These are phyloP conservation scores for Fusarium caatingaense DNA, from an alignment of 2,329 filamentous ascomycete species.

Conservation along the genomic window DNA sequence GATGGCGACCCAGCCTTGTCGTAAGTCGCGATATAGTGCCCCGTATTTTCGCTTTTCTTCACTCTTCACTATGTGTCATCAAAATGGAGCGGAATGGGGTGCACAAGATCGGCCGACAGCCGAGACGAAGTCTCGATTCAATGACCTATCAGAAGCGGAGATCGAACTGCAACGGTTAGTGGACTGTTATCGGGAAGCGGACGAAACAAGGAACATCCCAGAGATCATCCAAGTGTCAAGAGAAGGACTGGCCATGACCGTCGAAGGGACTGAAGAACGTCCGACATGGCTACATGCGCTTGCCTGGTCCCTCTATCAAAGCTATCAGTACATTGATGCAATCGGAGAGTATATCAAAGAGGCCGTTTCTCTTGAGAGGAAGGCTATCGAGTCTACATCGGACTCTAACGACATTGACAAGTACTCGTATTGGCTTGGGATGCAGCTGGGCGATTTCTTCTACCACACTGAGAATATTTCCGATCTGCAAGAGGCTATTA, in stretches of 20 bases:
- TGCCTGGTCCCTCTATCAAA: not conserved
- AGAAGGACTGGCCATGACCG: not conserved
- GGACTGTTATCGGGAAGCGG: not conserved
- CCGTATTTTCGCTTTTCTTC: no score
- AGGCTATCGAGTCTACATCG: not conserved
- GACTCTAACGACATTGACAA: not conserved
- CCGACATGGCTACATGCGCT: not conserved
- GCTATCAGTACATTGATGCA: not conserved
- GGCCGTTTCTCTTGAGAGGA: not conserved
- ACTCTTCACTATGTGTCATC: no score
- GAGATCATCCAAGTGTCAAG: not conserved
- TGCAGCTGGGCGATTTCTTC: not conserved
- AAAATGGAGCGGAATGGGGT: no score
- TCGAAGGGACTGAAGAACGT: not conserved
- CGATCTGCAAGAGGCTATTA: not conserved
- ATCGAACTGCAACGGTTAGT: no score
- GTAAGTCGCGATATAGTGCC: no score
- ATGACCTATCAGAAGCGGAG: not conserved
- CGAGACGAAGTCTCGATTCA: no score
- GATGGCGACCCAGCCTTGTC: accelerated
- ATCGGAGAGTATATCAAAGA: not conserved
- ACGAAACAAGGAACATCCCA: not conserved
- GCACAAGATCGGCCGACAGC: no score
- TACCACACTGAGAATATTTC: not conserved
- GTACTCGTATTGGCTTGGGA: not conserved